Percentiles rank a stretch among this genome's conserved stretches.
phyloP scores from a whole-genome alignment of 2,329 filamentous ascomycete genomes.

The Corynespora cassiicola region DNA sequence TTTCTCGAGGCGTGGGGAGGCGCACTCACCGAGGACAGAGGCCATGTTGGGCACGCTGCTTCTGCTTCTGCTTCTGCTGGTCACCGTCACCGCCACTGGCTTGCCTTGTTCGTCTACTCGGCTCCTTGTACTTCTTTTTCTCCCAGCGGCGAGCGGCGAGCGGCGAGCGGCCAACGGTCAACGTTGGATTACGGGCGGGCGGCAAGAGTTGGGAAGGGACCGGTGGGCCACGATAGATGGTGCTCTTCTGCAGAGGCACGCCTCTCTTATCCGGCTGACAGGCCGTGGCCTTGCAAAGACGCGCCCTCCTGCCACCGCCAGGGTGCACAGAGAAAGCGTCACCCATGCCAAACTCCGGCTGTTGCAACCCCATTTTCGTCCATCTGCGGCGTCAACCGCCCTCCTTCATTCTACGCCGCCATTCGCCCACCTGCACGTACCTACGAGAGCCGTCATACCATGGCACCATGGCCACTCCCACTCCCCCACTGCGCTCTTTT shows the following conservation, averaged over 20 bases:
- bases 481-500: too few relatives aligned
- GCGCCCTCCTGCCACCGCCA: neutral
- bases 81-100: too few relatives aligned
- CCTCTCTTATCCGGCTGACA: constrained; percentile 11
- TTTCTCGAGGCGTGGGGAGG: neutral
- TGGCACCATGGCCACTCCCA: too few relatives aligned
- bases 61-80: constrained; percentile 8
- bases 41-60: constrained; percentile 9
- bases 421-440: too few relatives aligned
- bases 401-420: too few relatives aligned
- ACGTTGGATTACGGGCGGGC: neutral
- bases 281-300: constrained; percentile 2
- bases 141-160: too few relatives aligned
- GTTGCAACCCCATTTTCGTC: constrained; percentile 14
- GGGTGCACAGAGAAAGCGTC: neutral
- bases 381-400: too few relatives aligned
- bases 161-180: too few relatives aligned
- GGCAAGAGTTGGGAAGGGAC: neutral
- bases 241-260: neutral
- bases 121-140: neutral
- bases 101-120: neutral
- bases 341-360: constrained; percentile 9
- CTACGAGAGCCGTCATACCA: too few relatives aligned
- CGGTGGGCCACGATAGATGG: constrained; percentile 1
- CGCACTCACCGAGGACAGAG: constrained; percentile 4